These are phyloP conservation scores for Xylaria sp. DNA, from an alignment of 2,329 filamentous ascomycete genomes.

Conservation along the genomic window DNA sequence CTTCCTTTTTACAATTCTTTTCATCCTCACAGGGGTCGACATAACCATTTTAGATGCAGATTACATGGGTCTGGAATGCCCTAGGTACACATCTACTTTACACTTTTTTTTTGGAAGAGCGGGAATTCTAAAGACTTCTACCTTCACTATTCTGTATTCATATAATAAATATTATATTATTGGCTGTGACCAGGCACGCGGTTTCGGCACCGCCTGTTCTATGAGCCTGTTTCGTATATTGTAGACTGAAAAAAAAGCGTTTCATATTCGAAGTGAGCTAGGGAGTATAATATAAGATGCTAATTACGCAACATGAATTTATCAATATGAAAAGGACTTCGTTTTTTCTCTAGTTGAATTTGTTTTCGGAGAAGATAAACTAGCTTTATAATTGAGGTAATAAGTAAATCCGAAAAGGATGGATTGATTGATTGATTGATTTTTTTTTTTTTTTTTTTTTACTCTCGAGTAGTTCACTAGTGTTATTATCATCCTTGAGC, in stretches of 20 bases:
- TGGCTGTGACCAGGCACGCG: background rate
- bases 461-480: too few relatives aligned
- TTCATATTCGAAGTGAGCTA: background rate
- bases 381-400: too few relatives aligned
- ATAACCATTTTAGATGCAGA: conserved; percentile 28
- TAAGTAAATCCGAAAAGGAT: too few relatives aligned
- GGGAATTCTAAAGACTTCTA: background rate
- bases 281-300: background rate
- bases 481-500: too few relatives aligned
- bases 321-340: background rate
- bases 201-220: background rate
- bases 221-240: background rate
- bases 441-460: too few relatives aligned
- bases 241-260: background rate
- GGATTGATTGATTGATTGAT: too few relatives aligned
- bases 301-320: background rate
- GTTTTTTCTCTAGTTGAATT: background rate
- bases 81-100: conserved; percentile 32
- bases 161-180: background rate
- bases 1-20: conserved; percentile 31
- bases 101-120: conserved; percentile 6
- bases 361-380: background rate
- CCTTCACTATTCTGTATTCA: background rate
- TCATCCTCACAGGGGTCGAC: conserved; percentile 18
- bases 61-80: conserved; percentile 22